Evolutionary conservation across 768 basidiomycete species (phyloP).

Genomic region (Lactarius hengduanensis): DNA sequence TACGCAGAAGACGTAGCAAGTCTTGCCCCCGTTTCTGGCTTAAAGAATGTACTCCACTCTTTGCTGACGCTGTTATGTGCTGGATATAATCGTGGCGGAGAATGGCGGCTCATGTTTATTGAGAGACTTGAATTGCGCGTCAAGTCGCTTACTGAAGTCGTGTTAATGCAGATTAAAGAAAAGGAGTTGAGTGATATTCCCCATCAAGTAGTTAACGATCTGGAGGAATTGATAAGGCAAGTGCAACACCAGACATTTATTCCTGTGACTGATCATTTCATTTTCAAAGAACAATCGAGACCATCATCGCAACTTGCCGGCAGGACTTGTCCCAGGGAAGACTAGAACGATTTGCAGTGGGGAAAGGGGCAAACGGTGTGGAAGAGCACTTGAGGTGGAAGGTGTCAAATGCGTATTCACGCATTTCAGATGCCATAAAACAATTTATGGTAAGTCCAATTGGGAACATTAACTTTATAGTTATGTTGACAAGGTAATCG

Average conservation of each 20-base stretch:
- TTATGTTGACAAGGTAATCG: no score
- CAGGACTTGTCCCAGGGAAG: background rate
- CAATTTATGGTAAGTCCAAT: no score
- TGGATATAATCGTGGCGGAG: background rate
- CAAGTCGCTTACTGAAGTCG: background rate
- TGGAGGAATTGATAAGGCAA: background rate
- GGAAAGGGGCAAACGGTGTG: background rate
- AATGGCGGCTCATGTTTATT: no score
- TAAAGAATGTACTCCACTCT: background rate
- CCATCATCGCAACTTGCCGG: background rate
- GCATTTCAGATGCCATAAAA: no score
- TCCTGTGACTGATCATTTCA: background rate
- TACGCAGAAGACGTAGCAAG: background rate
- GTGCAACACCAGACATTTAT: background rate
- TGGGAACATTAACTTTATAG: no score
- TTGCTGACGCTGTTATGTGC: background rate
- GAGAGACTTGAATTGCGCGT: background rate
- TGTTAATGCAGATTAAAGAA: background rate
- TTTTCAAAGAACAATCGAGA: background rate
- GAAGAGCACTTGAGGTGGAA: rapidly evolving
- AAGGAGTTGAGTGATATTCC: background rate
- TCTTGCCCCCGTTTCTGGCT: background rate
- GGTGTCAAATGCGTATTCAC: no score
- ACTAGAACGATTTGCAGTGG: background rate
- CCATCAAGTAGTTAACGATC: background rate